Conservation (phyloP, 2,329 filamentous ascomycete species). For the Cordyceps cicadae region DNA sequence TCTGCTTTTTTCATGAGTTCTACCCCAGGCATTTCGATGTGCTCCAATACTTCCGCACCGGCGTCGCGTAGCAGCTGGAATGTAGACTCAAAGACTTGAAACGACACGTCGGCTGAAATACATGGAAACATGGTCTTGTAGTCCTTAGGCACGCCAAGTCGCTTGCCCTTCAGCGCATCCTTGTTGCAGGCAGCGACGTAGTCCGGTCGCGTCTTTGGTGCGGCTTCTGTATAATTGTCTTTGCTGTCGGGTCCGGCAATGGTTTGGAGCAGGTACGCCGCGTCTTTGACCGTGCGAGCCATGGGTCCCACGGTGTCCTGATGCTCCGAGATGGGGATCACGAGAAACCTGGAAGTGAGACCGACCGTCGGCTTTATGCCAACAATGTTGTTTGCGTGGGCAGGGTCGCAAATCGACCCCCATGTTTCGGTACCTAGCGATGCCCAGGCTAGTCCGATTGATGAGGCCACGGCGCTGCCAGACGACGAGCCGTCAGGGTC, state of each 20-base stretch:
- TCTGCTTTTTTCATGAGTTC: constrained; percentile 38
- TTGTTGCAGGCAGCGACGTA: constrained; percentile 52
- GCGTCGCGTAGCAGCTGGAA: constrained; percentile 43
- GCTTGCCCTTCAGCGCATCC: constrained; percentile 44
- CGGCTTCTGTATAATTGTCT: constrained; percentile 57
- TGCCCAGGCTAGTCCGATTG: constrained; percentile 46
- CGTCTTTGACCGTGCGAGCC: constrained; percentile 57
- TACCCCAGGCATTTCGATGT: constrained; percentile 43
- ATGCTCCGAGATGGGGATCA: constrained; percentile 56
- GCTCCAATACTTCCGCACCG: constrained; percentile 51
- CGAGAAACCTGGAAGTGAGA: constrained; percentile 51
- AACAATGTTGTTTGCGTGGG: constrained; percentile 49
- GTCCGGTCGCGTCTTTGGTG: constrained; percentile 46
- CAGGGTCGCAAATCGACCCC: constrained; percentile 54
- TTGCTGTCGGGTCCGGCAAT: constrained; percentile 53
- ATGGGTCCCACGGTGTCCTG: constrained; percentile 62
- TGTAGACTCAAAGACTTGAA: constrained; percentile 47
- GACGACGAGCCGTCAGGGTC: constrained; percentile 55
- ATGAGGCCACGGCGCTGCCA: constrained; percentile 55
- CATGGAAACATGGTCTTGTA: constrained; percentile 42
- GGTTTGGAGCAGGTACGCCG: constrained; percentile 51
- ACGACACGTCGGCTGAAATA: constrained; percentile 4
- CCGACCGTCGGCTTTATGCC: constrained; percentile 64
- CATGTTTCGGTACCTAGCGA: constrained; percentile 44
- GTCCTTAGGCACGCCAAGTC: constrained; percentile 50